Evolutionary conservation across 352 stramenopile species (phyloP), one percentile per base, ranked within the genome.

Genomic region (Blastocystis sp.): DNA sequence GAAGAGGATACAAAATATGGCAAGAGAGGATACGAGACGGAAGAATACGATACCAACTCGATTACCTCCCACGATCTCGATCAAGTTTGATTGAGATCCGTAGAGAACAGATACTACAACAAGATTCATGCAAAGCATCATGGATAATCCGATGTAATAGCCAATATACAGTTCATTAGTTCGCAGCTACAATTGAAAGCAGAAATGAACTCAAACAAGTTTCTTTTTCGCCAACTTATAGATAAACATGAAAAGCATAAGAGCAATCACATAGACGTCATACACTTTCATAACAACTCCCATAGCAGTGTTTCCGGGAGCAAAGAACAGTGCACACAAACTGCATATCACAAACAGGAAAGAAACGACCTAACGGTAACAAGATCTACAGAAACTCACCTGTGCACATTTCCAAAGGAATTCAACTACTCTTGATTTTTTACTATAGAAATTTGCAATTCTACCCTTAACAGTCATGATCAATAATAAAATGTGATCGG

Each of bases 271-370:
- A 81, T 62, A 81, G 65, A 81, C 45, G 55, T 37, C 50, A 41
- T 81, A 81, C 11, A 81, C 39, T 53, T 81, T 81, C 70, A 81
- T 81, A 24, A 63, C 70, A 41, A 81, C 70, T 62, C 70, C 70
- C 70, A 81, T 63, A 11, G 70, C 45, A 63, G 41, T 81, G 0
- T 50, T 81, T 24, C 13, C 7, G 45, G 70, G 70, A 20, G 70
- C 34, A 43, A 64, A 34, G 55, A 81, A 66, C 3, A 81, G 43
- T 45, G 70, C 50, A 66, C 45, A 62, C 2, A 81, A 9, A 64
- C 45, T 50, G 50, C 26, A 43, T 50, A 81, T 47, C 45, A 81
- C 39, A 18, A 81, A 43, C 24, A 81, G 16, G 26, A 45, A 45
- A 20, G 70, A 26, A n/a, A 81, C 70, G 30, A 81, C 55, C 70